Evolutionary conservation across 257 asterid genomes (phyloP).

Genomic region (Rehmannia glutinosa): DNA sequence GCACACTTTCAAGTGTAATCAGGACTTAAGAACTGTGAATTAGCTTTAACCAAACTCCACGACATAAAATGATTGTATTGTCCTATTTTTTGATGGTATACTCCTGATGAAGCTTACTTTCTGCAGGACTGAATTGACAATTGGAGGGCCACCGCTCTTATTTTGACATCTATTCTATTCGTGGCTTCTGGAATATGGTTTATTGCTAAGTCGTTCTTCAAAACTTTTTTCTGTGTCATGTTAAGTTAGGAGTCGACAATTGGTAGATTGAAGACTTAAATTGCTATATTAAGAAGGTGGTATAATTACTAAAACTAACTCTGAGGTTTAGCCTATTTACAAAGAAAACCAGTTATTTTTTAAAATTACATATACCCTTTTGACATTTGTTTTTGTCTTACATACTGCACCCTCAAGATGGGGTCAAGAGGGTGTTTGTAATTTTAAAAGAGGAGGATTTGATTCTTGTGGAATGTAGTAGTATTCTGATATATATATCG

Average conservation of each 20-base stretch:
- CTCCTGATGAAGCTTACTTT: neutral
- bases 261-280: too few relatives aligned
- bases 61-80: too few relatives aligned
- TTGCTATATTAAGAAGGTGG: too few relatives aligned
- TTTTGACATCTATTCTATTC: conserved; percentile 69
- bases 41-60: too few relatives aligned
- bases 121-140: conserved; percentile 73
- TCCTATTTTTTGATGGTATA: neutral
- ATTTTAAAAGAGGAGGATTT: too few relatives aligned
- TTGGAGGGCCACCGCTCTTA: conserved; percentile 82
- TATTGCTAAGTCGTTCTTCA: conserved; percentile 39
- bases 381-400: too few relatives aligned
- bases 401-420: too few relatives aligned
- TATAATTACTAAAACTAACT: neutral
- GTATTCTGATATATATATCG: neutral
- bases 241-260: neutral
- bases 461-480: neutral
- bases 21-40: too few relatives aligned
- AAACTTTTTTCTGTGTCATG: conserved; percentile 28
- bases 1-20: too few relatives aligned
- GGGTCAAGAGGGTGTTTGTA: too few relatives aligned
- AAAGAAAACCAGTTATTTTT: neutral
- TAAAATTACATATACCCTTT: neutral
- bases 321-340: neutral
- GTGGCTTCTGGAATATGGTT: conserved; percentile 78